Evolutionary conservation across 2,329 filamentous ascomycete species (phyloP).

Genomic region (Leptographium procerum): DNA sequence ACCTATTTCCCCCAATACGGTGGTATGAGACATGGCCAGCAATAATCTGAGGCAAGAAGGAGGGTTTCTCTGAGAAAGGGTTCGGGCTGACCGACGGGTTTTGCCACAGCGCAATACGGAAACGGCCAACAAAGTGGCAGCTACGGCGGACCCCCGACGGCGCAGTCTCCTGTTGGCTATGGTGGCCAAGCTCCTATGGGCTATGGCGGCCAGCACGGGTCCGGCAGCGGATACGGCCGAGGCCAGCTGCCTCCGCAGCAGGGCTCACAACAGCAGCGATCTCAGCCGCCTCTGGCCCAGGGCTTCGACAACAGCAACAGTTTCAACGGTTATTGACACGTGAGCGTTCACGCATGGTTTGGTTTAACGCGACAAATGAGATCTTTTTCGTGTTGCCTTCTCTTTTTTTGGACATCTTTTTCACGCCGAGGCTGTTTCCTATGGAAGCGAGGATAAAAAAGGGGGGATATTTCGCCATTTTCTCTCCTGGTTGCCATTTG

Average conservation of each 20-base stretch:
- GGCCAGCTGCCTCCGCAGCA: background rate
- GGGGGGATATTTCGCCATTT: background rate
- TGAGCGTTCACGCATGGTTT: slow-evolving; percentile 3
- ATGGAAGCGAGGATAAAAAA: background rate
- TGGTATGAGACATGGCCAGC: slow-evolving; percentile 44
- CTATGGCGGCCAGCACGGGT: slow-evolving; percentile 61
- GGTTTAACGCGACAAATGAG: slow-evolving; percentile 3
- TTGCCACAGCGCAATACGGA: slow-evolving; percentile 1
- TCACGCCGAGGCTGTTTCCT: background rate
- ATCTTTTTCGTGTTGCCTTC: background rate
- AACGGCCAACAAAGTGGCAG: slow-evolving; percentile 53
- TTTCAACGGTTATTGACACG: slow-evolving; percentile 1
- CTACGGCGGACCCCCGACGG: slow-evolving; percentile 47
- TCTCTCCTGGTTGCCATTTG: background rate
- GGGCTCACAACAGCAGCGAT: background rate
- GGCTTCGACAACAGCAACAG: slow-evolving; percentile 2
- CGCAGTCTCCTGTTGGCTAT: slow-evolving; percentile 51
- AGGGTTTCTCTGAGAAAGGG: slow-evolving; percentile 24
- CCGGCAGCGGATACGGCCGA: slow-evolving; percentile 42
- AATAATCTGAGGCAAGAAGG: slow-evolving; percentile 35
- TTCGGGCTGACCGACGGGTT: slow-evolving; percentile 1
- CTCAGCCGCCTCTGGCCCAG: background rate
- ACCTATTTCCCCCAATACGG: slow-evolving; percentile 91
- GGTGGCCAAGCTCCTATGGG: slow-evolving; percentile 58
- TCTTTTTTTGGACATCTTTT: slow-evolving; percentile 2